Evolutionary conservation across 2,329 filamentous ascomycete genomes (phyloP).

Genomic region (Chaetoscypha palmicola): DNA sequence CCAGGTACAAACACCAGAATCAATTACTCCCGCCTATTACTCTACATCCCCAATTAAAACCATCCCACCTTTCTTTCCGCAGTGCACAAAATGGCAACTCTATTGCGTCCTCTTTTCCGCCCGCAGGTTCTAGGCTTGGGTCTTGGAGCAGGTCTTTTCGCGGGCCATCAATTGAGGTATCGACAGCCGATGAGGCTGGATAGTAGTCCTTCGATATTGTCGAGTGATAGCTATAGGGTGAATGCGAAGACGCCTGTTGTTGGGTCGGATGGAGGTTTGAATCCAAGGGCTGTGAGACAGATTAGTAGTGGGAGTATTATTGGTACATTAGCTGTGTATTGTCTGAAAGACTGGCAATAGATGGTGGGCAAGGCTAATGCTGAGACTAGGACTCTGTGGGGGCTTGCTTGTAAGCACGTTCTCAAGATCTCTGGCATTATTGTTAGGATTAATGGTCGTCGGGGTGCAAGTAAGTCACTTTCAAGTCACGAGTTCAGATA

Average conservation of each 20-base stretch:
- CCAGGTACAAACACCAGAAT: no score
- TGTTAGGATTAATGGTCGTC: slow-evolving; percentile 59
- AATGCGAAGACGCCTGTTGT: slow-evolving; percentile 29
- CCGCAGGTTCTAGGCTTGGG: slow-evolving; percentile 31
- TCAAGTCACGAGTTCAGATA: neutral
- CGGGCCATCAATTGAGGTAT: slow-evolving; percentile 27
- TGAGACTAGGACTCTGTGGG: slow-evolving; percentile 20
- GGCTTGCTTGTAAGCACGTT: slow-evolving; percentile 59
- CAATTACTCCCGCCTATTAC: neutral
- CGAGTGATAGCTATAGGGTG: slow-evolving; percentile 16
- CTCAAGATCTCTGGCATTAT: slow-evolving; percentile 60
- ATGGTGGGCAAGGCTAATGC: neutral
- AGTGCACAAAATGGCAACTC: slow-evolving; percentile 1
- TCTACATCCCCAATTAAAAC: neutral
- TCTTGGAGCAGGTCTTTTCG: slow-evolving; percentile 31
- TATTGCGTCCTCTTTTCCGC: slow-evolving; percentile 17
- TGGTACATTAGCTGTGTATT: no score
- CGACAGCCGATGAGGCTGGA: slow-evolving; percentile 31
- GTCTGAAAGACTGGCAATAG: no score
- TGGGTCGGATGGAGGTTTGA: slow-evolving; percentile 17
- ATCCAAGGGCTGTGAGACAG: slow-evolving; percentile 26
- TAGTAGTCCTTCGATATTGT: slow-evolving; percentile 4
- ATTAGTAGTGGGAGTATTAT: slow-evolving; percentile 29
- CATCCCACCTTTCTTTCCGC: no score
- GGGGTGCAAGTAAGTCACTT: slow-evolving; percentile 31